Base-by-base conservation (phyloP, 2,329 filamentous ascomycete species). In the Cladophialophora immunda region DNA sequence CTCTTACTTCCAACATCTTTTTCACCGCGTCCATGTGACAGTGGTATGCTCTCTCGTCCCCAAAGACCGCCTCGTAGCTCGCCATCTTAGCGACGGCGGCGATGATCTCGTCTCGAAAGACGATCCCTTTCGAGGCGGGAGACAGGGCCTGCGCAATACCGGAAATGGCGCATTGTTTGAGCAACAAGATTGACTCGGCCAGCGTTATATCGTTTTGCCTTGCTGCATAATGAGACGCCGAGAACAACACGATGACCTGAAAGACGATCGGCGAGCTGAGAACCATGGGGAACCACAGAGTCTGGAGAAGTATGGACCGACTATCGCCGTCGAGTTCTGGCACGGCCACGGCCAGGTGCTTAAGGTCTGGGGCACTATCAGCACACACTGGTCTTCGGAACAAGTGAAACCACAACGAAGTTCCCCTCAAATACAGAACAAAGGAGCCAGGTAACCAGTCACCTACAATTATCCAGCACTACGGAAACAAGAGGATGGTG, bases 1-100 rank as follows among this genome's bases (percentile, higher is more conserved):
- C 83, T 19, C 83, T 78, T 50, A 83, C 67, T 19, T 74, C 75
- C 11, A 86, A 75, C 74, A 84, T 81, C 19, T 77, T 75, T 41
- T 72, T 68, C 29, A 85, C 74, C 3, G 80, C 83, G 1, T 75
- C 74, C 83, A 85, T 85, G 75, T 86, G 83, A 3, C 80, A 78
- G 58, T 78, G 74, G 66, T 82, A 85, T 15, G 78, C 76, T 3
- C 76, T 72, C 22, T 77, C 70, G 22, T 78, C 77, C 25, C 83
- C 83, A 68, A 81, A 84, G 67, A 84, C 81, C n/a, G 82, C 82
- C 70, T 86, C 84, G 71, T 83, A 85, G 67, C 80, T 81, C 9
- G 83, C 83, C 82, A 86, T 83, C 68, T 83, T 82, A 36, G 81
- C 81, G 3, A 84, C 81, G 2, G 83, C 82, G 8, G 80, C 81